These are phyloP conservation scores for Diplodia corticola DNA, from an alignment of 2,329 filamentous ascomycete genomes.

Conservation along the genomic window DNA sequence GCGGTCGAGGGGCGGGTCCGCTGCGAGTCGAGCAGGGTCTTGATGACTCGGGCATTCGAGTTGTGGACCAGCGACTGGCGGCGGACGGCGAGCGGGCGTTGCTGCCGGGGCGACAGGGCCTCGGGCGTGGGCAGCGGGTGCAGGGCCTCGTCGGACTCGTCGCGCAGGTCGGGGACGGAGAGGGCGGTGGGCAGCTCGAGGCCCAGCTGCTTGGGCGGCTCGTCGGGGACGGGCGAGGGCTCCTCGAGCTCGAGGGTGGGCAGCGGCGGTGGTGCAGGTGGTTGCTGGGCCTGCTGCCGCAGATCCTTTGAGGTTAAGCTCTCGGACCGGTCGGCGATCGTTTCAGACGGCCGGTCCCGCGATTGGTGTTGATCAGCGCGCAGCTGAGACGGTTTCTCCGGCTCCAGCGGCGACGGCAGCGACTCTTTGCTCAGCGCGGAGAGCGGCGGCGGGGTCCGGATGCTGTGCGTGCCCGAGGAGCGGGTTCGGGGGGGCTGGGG, in stretches of 20 bases:
- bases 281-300: conserved; percentile 25
- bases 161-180: conserved; percentile 6
- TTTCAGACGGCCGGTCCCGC: conserved; percentile 22
- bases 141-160: conserved; percentile 18
- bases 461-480: conserved; percentile 5
- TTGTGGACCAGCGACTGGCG: conserved; percentile 42
- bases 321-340: conserved; percentile 25
- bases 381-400: conserved; percentile 9
- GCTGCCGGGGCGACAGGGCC: conserved; percentile 17
- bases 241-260: conserved; percentile 37
- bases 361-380: conserved; percentile 14
- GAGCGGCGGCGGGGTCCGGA: not conserved
- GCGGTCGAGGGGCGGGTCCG: conserved; percentile 30
- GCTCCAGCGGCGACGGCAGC: conserved; percentile 8
- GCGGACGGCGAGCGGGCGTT: conserved; percentile 27
- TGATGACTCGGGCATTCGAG: conserved; percentile 49
- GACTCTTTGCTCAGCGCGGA: conserved; percentile 10
- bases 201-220: conserved; percentile 30
- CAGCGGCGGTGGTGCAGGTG: conserved; percentile 24
- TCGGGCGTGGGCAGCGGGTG: conserved; percentile 23
- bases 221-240: conserved; percentile 36
- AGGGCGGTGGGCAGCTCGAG: conserved; percentile 8
- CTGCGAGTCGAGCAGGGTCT: conserved; percentile 52
- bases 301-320: conserved; percentile 29
- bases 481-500: not conserved